Conservation (phyloP, 768 basidiomycete species). For the Candolleomyces eurysporus region DNA sequence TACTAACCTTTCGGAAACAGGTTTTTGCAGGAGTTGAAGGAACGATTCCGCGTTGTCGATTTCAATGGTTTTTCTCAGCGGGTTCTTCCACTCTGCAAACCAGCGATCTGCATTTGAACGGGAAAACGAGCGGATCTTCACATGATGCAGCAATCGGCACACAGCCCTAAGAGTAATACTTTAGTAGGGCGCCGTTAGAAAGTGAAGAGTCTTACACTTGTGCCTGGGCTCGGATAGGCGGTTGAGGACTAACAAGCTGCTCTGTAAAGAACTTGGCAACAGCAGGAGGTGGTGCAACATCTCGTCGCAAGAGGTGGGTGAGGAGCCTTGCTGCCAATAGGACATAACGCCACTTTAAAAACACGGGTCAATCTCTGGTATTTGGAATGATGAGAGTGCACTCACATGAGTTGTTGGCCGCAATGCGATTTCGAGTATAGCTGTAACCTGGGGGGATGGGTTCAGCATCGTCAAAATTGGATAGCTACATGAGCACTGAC, state of each 20-base stretch:
- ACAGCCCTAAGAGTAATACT: slow-evolving; percentile 7
- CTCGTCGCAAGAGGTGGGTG: slow-evolving; percentile 60
- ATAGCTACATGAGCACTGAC: slow-evolving; percentile 29
- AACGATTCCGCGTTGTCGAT: slow-evolving; percentile 51
- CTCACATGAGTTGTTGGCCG: slow-evolving; percentile 71
- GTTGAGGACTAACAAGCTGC: slow-evolving; percentile 69
- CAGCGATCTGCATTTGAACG: slow-evolving; percentile 72
- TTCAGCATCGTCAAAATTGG: neutral
- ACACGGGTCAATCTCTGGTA: slow-evolving; percentile 7
- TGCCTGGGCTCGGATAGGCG: slow-evolving; percentile 59
- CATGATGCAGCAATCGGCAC: slow-evolving; percentile 7
- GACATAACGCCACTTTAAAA: slow-evolving; percentile 72
- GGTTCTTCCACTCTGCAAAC: slow-evolving; percentile 71
- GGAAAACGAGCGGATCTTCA: slow-evolving; percentile 60
- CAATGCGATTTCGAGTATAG: slow-evolving; percentile 58
- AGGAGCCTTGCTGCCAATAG: slow-evolving; percentile 69
- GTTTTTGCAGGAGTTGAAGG: slow-evolving; percentile 42
- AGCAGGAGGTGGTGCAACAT: slow-evolving; percentile 49
- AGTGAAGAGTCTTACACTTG: slow-evolving; percentile 50
- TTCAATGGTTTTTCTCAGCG: slow-evolving; percentile 45
- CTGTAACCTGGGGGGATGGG: slow-evolving; percentile 43
- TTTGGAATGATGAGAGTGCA: slow-evolving; percentile 10
- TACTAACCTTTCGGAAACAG: slow-evolving; percentile 37
- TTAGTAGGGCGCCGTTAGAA: neutral
- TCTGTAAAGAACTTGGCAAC: slow-evolving; percentile 63